Conservation (phyloP, 2,329 filamentous ascomycete species). For the Fusarium napiforme region DNA sequence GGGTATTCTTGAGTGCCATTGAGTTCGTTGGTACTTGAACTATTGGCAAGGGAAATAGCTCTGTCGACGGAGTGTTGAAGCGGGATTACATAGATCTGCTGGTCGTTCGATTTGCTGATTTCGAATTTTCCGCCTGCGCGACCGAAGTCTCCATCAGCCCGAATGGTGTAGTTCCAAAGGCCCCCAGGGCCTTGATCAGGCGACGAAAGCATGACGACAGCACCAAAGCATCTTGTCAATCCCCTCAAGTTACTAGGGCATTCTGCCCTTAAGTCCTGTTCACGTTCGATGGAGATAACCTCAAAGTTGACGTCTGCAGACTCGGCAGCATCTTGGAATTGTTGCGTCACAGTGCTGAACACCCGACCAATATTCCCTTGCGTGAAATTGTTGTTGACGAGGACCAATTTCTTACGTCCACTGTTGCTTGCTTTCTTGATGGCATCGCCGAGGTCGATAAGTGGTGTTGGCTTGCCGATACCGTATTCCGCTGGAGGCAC, state of each 20-base stretch:
- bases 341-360: conserved; percentile 70
- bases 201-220: conserved; percentile 79
- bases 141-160: conserved; percentile 75
- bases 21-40: conserved; percentile 54
- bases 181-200: conserved; percentile 74
- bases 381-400: conserved; percentile 78
- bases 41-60: conserved; percentile 71
- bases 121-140: conserved; percentile 70
- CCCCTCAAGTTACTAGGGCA: conserved; percentile 75
- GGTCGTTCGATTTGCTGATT: conserved; percentile 75
- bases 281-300: conserved; percentile 63
- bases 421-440: conserved; percentile 64
- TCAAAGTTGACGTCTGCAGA: conserved; percentile 67
- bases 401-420: conserved; percentile 75
- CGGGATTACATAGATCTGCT: conserved; percentile 80
- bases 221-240: conserved; percentile 77
- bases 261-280: conserved; percentile 67
- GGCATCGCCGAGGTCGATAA: conserved; percentile 74
- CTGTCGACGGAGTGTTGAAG: conserved; percentile 82
- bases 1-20: conserved; percentile 70
- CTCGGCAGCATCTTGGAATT: conserved; percentile 63
- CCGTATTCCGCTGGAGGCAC: conserved; percentile 81
- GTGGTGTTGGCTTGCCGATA: conserved; percentile 69
- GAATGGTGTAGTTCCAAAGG: conserved; percentile 87
- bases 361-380: conserved; percentile 79